Evolutionary conservation across 2,329 filamentous ascomycete genomes (phyloP).

Genomic region (Talaromyces amestolkiae): DNA sequence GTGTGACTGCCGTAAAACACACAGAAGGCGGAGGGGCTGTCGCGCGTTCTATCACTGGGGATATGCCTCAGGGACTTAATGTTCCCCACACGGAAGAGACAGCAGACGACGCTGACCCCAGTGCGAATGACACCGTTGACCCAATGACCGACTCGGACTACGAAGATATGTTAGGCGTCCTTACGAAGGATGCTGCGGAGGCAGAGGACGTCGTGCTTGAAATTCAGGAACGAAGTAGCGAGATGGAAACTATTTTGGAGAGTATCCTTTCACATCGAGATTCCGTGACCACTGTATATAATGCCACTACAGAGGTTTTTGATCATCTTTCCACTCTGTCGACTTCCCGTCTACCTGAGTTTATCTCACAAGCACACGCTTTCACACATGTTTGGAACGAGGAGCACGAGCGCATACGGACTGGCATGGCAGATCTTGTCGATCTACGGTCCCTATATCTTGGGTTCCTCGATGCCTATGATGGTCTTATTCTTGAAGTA

Average conservation of each 20-base stretch:
- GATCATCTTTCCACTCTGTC: constrained; percentile 66
- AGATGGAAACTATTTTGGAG: constrained; percentile 71
- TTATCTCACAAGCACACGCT: constrained; percentile 48
- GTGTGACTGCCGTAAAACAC: constrained; percentile 84
- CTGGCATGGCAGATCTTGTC: constrained; percentile 71
- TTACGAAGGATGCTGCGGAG: constrained; percentile 57
- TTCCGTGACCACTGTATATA: constrained; percentile 55
- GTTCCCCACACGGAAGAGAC: constrained; percentile 32
- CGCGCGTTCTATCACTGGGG: constrained; percentile 63
- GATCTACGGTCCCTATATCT: constrained; percentile 80
- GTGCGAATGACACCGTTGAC: constrained; percentile 54
- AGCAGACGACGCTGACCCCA: constrained; percentile 33
- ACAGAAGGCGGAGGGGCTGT: constrained; percentile 78
- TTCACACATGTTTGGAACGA: constrained; percentile 64
- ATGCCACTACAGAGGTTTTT: constrained; percentile 62
- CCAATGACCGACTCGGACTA: constrained; percentile 74
- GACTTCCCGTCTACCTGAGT: constrained; percentile 56
- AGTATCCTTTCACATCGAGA: constrained; percentile 64
- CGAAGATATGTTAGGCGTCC: constrained; percentile 76
- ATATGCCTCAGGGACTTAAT: constrained; percentile 55
- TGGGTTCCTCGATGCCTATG: constrained; percentile 80
- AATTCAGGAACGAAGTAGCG: constrained; percentile 70
- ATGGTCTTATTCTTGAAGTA: constrained; percentile 78
- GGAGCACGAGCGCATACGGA: constrained; percentile 67
- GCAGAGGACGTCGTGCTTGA: constrained; percentile 63